Percentiles rank a stretch among this genome's conserved stretches.
phyloP scores from a whole-genome alignment of 169 alveolate species.

The Eimeria zaria region DNA sequence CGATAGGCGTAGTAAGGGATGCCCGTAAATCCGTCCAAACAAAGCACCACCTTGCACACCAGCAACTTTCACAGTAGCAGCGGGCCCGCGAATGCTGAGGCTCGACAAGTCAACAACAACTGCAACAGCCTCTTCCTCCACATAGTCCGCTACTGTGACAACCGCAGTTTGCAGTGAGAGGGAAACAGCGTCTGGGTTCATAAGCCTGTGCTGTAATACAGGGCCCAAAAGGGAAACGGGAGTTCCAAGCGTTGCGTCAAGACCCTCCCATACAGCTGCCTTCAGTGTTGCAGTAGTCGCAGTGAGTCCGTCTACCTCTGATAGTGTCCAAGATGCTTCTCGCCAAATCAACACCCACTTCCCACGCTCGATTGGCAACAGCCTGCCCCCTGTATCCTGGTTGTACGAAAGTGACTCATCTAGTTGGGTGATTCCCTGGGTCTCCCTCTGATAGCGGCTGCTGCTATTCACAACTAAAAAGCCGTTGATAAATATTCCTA shows the following conservation, averaged over 20 bases:
- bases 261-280: conserved; percentile 55
- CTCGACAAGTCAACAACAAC: conserved; percentile 5
- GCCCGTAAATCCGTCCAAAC: conserved; percentile 51
- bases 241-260: neutral
- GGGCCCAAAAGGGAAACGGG: conserved; percentile 58
- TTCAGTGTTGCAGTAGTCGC: conserved; percentile 29
- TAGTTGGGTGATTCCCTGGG: neutral
- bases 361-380: conserved; percentile 40
- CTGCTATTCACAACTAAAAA: conserved; percentile 6
- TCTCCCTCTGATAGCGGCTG: neutral
- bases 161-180: conserved; percentile 48
- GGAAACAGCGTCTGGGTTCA: conserved; percentile 59
- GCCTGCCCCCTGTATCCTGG: conserved; percentile 58
- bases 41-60: conserved; percentile 62
- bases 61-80: conserved; percentile 12
- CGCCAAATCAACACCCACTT: conserved; percentile 63
- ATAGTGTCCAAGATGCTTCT: conserved; percentile 11
- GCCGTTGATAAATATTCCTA: conserved; percentile 57
- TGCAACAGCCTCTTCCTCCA: conserved; percentile 29
- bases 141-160: conserved; percentile 45
- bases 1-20: conserved; percentile 44
- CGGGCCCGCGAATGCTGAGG: neutral
- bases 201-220: conserved; percentile 8
- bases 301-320: conserved; percentile 13
- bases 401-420: conserved; percentile 54